Evolutionary conservation across 2,329 filamentous ascomycete species (phyloP), one percentile per base, ranked within the genome.

Genomic region (Coniochaeta prunicola): DNA sequence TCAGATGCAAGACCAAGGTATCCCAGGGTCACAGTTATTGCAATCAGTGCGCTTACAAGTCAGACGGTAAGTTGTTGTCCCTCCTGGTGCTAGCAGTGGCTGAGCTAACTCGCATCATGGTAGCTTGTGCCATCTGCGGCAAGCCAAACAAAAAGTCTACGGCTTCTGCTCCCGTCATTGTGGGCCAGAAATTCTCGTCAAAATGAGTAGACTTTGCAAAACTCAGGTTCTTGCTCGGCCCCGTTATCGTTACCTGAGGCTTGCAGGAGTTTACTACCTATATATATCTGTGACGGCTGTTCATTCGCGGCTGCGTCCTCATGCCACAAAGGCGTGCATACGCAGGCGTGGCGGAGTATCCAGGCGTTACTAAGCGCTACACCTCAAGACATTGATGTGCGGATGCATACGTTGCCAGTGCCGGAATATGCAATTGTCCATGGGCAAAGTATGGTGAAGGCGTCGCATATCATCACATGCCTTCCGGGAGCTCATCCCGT

Each of bases 51-150:
- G 83, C 85, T 13, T 88, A 86, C 70, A 79, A 82, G 66, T 77
- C 78, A 60, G 82, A 87, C 67, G 75, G 84, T 85, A 70, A 62
- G 78, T 70, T 24, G 9, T n/a, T 19, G n/a, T n/a, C n/a, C n/a
- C 40, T 3, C 5, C 10, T 19, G 6, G 13, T 21, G 30, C n/a
- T 24, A 34, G 31, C 28, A 19, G 53, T 55, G 53, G 53, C 53
- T 55, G 53, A 45, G 57, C 60, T 65, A 45, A 68, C 59, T 4
- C 17, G 42, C 36, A 45, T 36, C 9, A 19, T 26, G 6, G 19
- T 58, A 86, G 84, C 79, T 3, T 88, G 85, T 67, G 76, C 83
- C 19, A 84, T 86, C 73, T 88, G 85, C 65, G 85, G 85, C 40
- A 87, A 86, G 68, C 73, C 79, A 12, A 81, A 81, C 64, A 79